Evolutionary conservation across 2,329 filamentous ascomycete genomes (phyloP).

Genomic region (Paraconiothyrium brasiliense): DNA sequence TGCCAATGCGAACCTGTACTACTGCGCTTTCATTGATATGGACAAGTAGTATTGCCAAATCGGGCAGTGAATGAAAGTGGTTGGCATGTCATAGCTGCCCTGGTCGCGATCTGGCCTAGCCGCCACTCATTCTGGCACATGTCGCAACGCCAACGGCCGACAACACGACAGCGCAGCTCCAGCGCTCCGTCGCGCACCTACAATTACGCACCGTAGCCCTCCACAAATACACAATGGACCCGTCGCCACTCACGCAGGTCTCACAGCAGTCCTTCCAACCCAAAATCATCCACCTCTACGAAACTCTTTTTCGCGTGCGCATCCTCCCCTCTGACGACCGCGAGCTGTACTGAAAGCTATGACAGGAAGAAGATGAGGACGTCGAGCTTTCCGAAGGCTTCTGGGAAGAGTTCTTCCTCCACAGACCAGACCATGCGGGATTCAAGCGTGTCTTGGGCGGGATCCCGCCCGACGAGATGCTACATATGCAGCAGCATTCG

Average conservation of each 20-base stretch:
- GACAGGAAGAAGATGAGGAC: conserved; percentile 65
- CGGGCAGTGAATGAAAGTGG: conserved; percentile 16
- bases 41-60: background rate
- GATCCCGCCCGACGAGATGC: conserved; percentile 77
- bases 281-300: conserved; percentile 92
- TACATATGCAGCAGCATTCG: conserved; percentile 78
- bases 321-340: conserved; percentile 6
- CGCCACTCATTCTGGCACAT: conserved; percentile 20
- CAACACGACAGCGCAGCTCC: conserved; percentile 10
- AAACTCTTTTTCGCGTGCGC: conserved; percentile 74
- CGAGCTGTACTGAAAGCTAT: conserved; percentile 25
- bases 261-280: conserved; percentile 89
- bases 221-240: conserved; percentile 74
- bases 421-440: conserved; percentile 77
- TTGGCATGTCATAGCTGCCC: conserved; percentile 15
- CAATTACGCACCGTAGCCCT: background rate
- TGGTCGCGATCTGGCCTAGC: conserved; percentile 17
- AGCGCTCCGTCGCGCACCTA: conserved; percentile 1
- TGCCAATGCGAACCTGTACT: background rate
- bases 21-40: background rate
- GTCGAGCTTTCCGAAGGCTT: conserved; percentile 84
- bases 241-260: conserved; percentile 93
- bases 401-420: conserved; percentile 94
- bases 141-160: background rate
- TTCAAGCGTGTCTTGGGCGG: conserved; percentile 74